Percentiles rank a stretch among this genome's conserved stretches.
phyloP scores from a whole-genome alignment of 441 rosid genomes.

The Gossypium gossypioides region DNA sequence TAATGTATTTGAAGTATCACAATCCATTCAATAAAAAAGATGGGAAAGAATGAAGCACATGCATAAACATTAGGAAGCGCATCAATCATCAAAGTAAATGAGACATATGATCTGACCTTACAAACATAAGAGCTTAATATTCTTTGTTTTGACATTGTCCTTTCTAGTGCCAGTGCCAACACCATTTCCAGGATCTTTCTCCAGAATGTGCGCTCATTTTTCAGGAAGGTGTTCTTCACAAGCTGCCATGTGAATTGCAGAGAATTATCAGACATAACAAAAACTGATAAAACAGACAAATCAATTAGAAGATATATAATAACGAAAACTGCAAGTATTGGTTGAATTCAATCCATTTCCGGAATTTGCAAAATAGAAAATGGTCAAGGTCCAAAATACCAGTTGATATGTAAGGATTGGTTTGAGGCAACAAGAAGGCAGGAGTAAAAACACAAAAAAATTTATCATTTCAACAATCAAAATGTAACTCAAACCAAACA shows the following conservation, averaged over 20 bases:
- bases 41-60: background rate
- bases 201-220: constrained; percentile 19
- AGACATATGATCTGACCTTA: constrained; percentile 17
- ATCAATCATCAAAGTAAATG: background rate
- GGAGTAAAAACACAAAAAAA: background rate
- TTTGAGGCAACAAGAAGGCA: background rate
- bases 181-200: constrained; percentile 26
- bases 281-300: background rate
- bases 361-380: background rate
- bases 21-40: background rate
- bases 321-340: background rate
- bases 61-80: background rate
- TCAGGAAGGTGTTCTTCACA: constrained; percentile 24
- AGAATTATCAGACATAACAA: background rate
- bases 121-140: constrained; percentile 24
- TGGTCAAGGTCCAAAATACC: background rate
- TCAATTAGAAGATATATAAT: background rate
- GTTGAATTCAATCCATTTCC: background rate
- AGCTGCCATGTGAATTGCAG: constrained; percentile 21
- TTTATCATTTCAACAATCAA: background rate
- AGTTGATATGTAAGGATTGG: background rate
- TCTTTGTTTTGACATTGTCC: constrained; percentile 25
- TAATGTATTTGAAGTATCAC: background rate
- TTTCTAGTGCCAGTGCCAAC: constrained; percentile 25
- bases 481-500: background rate